Percentiles rank a stretch among this genome's conserved stretches.
phyloP scores from a whole-genome alignment of 306 rosid genomes.

The Vigna hirtella region DNA sequence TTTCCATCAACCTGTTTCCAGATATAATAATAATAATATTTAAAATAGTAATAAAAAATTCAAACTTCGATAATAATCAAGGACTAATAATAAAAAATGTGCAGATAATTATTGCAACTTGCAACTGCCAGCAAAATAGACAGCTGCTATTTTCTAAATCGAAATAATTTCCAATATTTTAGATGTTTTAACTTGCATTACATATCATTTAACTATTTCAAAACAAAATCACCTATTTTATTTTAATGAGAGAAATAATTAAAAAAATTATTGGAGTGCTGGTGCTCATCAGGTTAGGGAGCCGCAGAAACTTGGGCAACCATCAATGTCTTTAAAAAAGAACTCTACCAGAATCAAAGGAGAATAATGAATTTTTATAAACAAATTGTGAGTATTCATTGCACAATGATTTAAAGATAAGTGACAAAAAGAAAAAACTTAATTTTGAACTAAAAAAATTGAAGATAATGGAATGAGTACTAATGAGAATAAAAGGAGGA shows the following conservation, averaged over 20 bases:
- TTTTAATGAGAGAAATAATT: not conserved
- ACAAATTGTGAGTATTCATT: not conserved
- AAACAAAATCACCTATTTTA: not conserved
- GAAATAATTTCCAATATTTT: not conserved
- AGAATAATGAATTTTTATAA: not conserved
- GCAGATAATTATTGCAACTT: not conserved
- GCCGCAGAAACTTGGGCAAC: not conserved
- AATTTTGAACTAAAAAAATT: not conserved
- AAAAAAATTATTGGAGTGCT: not conserved
- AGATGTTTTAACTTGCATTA: not conserved
- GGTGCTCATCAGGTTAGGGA: not conserved
- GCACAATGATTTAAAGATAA: not conserved
- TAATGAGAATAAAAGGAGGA: not conserved
- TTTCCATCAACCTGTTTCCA: slow-evolving; percentile 94
- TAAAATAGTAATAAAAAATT: slow-evolving; percentile 29
- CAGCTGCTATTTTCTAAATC: not conserved
- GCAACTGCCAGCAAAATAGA: slow-evolving; percentile 8
- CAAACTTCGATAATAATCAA: not conserved
- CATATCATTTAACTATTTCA: not conserved
- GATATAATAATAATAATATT: slow-evolving; percentile 10
- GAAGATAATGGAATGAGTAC: not conserved
- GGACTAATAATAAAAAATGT: not conserved
- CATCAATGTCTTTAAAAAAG: not conserved
- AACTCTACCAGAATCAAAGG: not conserved
- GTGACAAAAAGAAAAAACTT: not conserved